A percentile compares a stretch with the other conserved stretches of the same genome.
phyloP scores from a whole-genome alignment of 176 grass and related monocot genomes.

The Zoysia japonica region DNA sequence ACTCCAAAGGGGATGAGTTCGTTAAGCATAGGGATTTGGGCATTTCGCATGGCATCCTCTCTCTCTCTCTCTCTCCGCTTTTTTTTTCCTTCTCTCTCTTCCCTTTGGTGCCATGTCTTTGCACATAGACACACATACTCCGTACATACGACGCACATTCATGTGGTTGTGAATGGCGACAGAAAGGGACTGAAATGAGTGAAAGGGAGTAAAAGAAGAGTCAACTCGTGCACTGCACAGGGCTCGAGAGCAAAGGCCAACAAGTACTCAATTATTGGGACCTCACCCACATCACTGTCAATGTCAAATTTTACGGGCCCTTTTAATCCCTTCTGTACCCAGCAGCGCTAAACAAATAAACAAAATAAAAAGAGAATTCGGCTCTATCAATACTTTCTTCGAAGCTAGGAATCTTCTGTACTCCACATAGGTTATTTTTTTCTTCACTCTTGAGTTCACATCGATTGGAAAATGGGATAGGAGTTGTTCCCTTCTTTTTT shows the following conservation, averaged over 20 bases:
- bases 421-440: neutral
- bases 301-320: constrained; percentile 50
- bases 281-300: constrained; percentile 58
- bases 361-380: neutral
- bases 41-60: constrained; percentile 29
- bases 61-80: neutral
- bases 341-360: constrained; percentile 8
- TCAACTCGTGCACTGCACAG: constrained; percentile 91
- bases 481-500: neutral
- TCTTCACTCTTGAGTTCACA: neutral
- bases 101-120: constrained; percentile 2
- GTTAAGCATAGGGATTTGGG: constrained; percentile 90
- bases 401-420: neutral
- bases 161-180: constrained; percentile 67
- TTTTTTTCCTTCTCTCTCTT: constrained; percentile 28
- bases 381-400: neutral
- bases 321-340: constrained; percentile 48
- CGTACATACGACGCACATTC: constrained; percentile 41
- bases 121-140: constrained; percentile 4
- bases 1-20: constrained; percentile 66
- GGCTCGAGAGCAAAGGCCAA: constrained; percentile 75
- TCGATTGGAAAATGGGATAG: too few relatives aligned
- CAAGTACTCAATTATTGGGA: constrained; percentile 75
- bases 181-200: constrained; percentile 86
- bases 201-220: constrained; percentile 79